phyloP scores from a whole-genome alignment of 805 yeast species.

The Starmerella floricola region DNA sequence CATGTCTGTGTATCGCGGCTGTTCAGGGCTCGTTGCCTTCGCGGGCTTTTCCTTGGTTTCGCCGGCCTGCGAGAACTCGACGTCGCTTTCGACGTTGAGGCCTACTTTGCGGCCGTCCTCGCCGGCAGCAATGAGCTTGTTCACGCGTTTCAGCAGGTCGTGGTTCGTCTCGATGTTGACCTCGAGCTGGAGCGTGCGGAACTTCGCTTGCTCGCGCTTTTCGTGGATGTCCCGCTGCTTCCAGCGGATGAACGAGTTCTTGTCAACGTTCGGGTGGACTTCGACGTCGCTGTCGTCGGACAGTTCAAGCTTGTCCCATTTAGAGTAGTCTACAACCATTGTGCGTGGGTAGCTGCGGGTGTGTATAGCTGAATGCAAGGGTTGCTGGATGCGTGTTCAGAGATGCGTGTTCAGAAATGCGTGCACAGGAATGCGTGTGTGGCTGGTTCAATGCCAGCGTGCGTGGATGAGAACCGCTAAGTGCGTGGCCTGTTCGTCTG shows the following conservation, averaged over 20 bases:
- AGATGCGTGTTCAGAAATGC: no score
- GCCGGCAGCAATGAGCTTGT: constrained; percentile 40
- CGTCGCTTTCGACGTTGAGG: constrained; percentile 21
- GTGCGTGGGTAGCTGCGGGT: constrained; percentile 3
- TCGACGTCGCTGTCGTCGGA: constrained; percentile 96
- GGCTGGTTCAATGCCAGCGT: no score
- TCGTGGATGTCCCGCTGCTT: constrained; percentile 96
- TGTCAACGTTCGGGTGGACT: constrained; percentile 97
- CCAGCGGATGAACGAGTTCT: constrained; percentile 84
- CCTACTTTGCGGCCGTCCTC: constrained; percentile 26
- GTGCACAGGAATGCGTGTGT: no score
- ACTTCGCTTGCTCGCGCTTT: constrained; percentile 67
- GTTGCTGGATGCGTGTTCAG: background rate
- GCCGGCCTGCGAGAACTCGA: constrained; percentile 21
- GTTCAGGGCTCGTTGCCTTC: constrained; percentile 25
- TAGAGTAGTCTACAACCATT: constrained; percentile 88
- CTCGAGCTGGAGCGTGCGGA: constrained; percentile 62
- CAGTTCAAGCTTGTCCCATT: constrained; percentile 93
- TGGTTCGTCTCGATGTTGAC: constrained; percentile 72
- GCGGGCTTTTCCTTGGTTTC: constrained; percentile 24
- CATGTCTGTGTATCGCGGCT: constrained; percentile 73
- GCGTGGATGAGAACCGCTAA: no score
- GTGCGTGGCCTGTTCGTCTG: no score
- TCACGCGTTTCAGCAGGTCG: constrained; percentile 62
- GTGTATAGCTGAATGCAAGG: background rate